A percentile compares a stretch with the other conserved stretches of the same genome.
These are phyloP conservation scores for Chrysoporthe austroafricana DNA, from an alignment of 2,329 filamentous ascomycete genomes.

Conservation along the genomic window DNA sequence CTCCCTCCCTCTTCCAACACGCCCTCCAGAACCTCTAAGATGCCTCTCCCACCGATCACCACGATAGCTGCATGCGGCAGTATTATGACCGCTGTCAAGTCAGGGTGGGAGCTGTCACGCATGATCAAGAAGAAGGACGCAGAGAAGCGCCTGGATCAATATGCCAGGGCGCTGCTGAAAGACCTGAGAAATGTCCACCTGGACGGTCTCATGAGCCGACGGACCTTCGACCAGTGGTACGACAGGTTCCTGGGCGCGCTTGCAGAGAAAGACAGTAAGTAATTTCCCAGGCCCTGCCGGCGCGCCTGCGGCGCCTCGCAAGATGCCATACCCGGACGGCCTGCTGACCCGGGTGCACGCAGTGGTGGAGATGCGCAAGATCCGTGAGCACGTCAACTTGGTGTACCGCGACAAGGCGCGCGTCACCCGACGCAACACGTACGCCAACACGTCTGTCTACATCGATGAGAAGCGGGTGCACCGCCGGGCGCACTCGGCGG, in stretches of 20 bases:
- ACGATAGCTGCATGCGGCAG: constrained; percentile 37
- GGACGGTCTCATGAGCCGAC: constrained; percentile 32
- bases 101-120: constrained; percentile 36
- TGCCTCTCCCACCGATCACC: constrained; percentile 34
- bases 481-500: constrained; percentile 23
- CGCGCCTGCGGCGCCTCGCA: too few relatives aligned
- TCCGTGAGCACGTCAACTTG: constrained; percentile 26
- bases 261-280: constrained; percentile 36
- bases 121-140: constrained; percentile 36
- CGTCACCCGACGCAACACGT: constrained; percentile 22
- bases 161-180: constrained; percentile 25
- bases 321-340: neutral
- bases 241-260: constrained; percentile 35
- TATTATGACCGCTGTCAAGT: constrained; percentile 37
- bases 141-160: constrained; percentile 29
- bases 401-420: constrained; percentile 23
- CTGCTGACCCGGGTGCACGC: neutral
- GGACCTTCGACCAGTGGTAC: constrained; percentile 36
- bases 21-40: constrained; percentile 19
- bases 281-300: neutral
- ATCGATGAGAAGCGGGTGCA: constrained; percentile 20
- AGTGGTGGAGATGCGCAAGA: constrained; percentile 27
- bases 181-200: constrained; percentile 26
- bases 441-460: constrained; percentile 15
- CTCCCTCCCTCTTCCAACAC: neutral